A percentile compares a stretch with the other conserved stretches of the same genome.
Evolutionary conservation across 768 basidiomycete genomes (phyloP).

Genomic region (Hortiboletus flavorubellus): DNA sequence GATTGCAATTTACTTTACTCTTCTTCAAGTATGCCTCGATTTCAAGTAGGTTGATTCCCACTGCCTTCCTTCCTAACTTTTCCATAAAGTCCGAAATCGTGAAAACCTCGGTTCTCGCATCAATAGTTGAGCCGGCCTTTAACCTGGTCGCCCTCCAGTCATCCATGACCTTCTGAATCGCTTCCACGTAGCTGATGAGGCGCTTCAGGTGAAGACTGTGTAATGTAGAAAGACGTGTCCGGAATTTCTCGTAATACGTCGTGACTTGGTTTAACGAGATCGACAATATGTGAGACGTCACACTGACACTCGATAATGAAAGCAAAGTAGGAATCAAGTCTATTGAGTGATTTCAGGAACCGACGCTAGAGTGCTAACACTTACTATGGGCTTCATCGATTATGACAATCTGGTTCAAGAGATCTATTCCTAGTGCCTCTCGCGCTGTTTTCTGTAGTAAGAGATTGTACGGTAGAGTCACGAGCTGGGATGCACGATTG

Average conservation of each 20-base stretch:
- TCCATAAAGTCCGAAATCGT: constrained; percentile 63
- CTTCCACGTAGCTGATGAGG: constrained; percentile 67
- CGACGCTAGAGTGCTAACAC: constrained; percentile 28
- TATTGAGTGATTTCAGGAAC: constrained; percentile 30
- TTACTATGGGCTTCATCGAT: constrained; percentile 97
- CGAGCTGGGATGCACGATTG: constrained; percentile 47
- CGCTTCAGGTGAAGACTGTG: constrained; percentile 83
- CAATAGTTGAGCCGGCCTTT: constrained; percentile 9
- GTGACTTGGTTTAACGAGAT: constrained; percentile 72
- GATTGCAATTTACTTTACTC: constrained; percentile 72
- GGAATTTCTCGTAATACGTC: constrained; percentile 74
- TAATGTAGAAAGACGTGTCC: constrained; percentile 62
- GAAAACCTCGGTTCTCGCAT: constrained; percentile 55
- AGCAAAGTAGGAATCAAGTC: constrained; percentile 89
- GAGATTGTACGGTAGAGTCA: constrained; percentile 93
- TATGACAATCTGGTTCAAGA: constrained; percentile 81
- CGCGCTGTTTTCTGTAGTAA: constrained; percentile 78
- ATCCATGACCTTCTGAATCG: constrained; percentile 55
- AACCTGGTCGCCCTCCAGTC: constrained; percentile 43
- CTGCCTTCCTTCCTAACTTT: constrained; percentile 61
- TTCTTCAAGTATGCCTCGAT: constrained; percentile 75
- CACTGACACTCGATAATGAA: constrained; percentile 71
- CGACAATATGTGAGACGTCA: constrained; percentile 55
- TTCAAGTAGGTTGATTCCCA: constrained; percentile 80
- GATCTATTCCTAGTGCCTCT: constrained; percentile 82